Conservation (phyloP, 371 early-diverging fungal species). For the Zopfochytrium polystomum region DNA sequence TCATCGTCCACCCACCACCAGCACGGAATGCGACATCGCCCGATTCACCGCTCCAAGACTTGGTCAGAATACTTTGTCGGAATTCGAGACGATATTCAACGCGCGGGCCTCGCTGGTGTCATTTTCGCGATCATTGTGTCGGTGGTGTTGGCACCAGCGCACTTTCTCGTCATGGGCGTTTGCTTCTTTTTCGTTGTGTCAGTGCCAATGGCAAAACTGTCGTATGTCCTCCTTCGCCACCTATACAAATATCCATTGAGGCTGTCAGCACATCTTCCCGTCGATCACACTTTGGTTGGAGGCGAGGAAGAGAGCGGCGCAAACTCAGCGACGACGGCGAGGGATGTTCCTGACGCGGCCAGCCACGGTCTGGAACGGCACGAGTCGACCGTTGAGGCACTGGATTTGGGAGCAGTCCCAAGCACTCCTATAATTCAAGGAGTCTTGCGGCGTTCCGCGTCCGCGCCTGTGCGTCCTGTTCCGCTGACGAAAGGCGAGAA, state of each 20-base stretch:
- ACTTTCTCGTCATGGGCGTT: conserved; percentile 65
- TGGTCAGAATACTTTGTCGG: no score
- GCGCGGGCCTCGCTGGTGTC: conserved; percentile 59
- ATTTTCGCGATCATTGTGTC: conserved; percentile 51
- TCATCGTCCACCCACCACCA: no score
- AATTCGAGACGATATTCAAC: no score
- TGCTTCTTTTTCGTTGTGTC: conserved; percentile 86
- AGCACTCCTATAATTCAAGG: no score
- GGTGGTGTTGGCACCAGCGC: conserved; percentile 66
- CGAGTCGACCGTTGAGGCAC: conserved; percentile 1
- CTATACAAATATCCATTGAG: conserved; percentile 75
- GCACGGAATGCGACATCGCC: no score
- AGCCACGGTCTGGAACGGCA: neutral
- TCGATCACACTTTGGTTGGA: neutral
- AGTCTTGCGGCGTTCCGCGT: no score
- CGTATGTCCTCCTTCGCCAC: conserved; percentile 65
- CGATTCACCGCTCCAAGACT: no score
- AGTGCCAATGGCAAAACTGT: conserved; percentile 92
- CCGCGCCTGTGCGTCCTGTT: conserved; percentile 4
- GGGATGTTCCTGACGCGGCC: no score
- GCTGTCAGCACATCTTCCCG: conserved; percentile 42
- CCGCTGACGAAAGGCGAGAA: conserved; percentile 1
- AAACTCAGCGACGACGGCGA: no score
- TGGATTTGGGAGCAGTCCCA: no score
- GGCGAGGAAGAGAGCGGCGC: no score